phyloP scores from a whole-genome alignment of 140 eudicot species.

The Flaveria floridana region DNA sequence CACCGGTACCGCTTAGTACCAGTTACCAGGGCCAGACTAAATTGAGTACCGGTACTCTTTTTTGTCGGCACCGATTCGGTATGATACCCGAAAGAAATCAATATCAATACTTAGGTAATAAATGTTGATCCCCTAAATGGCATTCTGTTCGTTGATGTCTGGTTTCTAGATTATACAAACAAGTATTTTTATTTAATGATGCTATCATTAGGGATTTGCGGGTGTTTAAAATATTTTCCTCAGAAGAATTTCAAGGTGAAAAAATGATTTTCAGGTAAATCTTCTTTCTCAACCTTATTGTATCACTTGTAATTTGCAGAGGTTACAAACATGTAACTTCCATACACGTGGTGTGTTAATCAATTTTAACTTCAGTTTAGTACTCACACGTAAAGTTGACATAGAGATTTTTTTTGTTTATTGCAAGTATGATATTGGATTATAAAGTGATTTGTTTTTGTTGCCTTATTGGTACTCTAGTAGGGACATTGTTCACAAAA shows the following conservation, averaged over 20 bases:
- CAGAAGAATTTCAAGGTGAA: constrained; percentile 33
- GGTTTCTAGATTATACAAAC: constrained; percentile 51
- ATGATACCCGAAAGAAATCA: constrained; percentile 31
- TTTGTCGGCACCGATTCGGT: constrained; percentile 57
- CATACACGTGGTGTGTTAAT: too few species aligned
- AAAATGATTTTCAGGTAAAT: constrained; percentile 26
- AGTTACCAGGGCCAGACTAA: too few species aligned
- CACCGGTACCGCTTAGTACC: neutral
- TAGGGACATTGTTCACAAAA: too few species aligned
- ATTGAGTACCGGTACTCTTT: constrained; percentile 25
- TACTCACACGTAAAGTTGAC: too few species aligned
- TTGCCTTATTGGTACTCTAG: neutral
- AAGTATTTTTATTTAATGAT: too few species aligned
- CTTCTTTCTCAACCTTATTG: too few species aligned
- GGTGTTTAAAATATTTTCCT: constrained; percentile 64
- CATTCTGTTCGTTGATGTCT: constrained; percentile 78
- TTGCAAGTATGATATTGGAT: neutral
- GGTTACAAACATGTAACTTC: too few species aligned
- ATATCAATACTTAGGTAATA: constrained; percentile 59
- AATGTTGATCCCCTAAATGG: constrained; percentile 50
- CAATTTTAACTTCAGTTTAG: too few species aligned
- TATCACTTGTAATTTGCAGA: neutral
- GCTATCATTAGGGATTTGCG: constrained; percentile 68
- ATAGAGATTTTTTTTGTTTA: too few species aligned
- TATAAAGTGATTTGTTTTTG: constrained; percentile 20